phyloP scores from a whole-genome alignment of 1,284 basidiomycete species.

The Ganoderma lingzhi region DNA sequence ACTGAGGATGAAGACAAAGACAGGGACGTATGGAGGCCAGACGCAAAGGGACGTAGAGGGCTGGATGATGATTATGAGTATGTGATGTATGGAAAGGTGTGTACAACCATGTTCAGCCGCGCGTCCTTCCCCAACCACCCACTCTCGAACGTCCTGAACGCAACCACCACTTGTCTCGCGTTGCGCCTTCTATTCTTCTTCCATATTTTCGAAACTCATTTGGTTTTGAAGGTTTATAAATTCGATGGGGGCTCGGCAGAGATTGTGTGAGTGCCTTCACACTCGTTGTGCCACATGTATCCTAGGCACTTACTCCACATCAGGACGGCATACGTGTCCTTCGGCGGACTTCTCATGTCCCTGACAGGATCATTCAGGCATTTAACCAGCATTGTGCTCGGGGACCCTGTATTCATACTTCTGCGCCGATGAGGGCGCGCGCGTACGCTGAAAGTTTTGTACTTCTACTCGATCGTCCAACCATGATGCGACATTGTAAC shows the following conservation, averaged over 20 bases:
- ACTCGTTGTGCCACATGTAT: slow-evolving; percentile 14
- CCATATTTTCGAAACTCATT: slow-evolving; percentile 21
- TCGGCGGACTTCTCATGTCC: slow-evolving; percentile 97
- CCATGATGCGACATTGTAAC: not conserved
- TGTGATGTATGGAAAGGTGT: slow-evolving; percentile 98
- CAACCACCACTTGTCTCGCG: not conserved
- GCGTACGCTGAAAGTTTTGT: not conserved
- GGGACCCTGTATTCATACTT: slow-evolving; percentile 92
- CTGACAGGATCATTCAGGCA: slow-evolving; percentile 94
- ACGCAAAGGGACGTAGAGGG: slow-evolving; percentile 86
- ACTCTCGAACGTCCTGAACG: not conserved
- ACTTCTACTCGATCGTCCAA: not conserved
- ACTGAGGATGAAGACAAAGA: slow-evolving; percentile 75
- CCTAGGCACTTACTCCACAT: slow-evolving; percentile 14
- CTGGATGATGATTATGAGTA: slow-evolving; percentile 98
- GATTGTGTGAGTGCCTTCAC: slow-evolving; percentile 68
- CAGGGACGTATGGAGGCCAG: slow-evolving; percentile 86
- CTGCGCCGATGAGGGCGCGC: slow-evolving; percentile 71
- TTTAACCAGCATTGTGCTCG: slow-evolving; percentile 91
- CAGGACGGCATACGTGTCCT: slow-evolving; percentile 95
- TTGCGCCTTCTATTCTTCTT: not conserved
- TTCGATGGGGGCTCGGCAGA: slow-evolving; percentile 91
- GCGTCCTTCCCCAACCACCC: too few relatives aligned
- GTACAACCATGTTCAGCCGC: slow-evolving; percentile 33
- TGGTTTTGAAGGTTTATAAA: slow-evolving; percentile 83